Evolutionary conservation across 2,329 filamentous ascomycete species (phyloP).

Genomic region (Daldinia sp.): DNA sequence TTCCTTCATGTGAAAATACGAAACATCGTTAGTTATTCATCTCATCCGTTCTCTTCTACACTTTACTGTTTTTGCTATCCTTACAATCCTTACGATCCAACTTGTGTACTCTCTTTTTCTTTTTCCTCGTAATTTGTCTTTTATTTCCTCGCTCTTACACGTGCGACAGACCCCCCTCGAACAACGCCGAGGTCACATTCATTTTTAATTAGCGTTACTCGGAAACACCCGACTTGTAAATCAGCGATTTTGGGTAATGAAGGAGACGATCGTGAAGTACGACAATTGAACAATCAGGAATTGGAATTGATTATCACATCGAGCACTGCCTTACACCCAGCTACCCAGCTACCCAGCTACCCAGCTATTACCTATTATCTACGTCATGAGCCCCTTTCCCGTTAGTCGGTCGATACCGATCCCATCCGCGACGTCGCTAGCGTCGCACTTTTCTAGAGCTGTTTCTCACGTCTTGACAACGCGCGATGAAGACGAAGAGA

Average conservation of each 20-base stretch:
- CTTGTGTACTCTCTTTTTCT: neutral
- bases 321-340: neutral
- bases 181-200: constrained; percentile 14
- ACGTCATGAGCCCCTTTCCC: constrained; percentile 32
- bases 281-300: constrained; percentile 1
- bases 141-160: neutral
- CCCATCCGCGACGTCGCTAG: neutral
- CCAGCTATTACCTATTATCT: neutral
- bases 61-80: no score
- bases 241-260: constrained; percentile 23
- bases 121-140: no score
- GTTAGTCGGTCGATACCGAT: constrained; percentile 12
- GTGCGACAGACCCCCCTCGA: neutral
- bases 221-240: constrained; percentile 18
- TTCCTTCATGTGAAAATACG: neutral
- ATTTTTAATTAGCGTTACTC: constrained; percentile 9
- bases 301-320: constrained; percentile 7
- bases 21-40: neutral
- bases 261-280: constrained; percentile 15
- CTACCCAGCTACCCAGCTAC: neutral
- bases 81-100: neutral
- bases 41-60: neutral
- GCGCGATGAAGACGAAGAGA: constrained; percentile 23
- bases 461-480: constrained; percentile 8
- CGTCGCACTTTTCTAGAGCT: constrained; percentile 11